Evolutionary conservation across 495 filamentous ascomycete species (phyloP).

Genomic region (Penicillium alfredii): DNA sequence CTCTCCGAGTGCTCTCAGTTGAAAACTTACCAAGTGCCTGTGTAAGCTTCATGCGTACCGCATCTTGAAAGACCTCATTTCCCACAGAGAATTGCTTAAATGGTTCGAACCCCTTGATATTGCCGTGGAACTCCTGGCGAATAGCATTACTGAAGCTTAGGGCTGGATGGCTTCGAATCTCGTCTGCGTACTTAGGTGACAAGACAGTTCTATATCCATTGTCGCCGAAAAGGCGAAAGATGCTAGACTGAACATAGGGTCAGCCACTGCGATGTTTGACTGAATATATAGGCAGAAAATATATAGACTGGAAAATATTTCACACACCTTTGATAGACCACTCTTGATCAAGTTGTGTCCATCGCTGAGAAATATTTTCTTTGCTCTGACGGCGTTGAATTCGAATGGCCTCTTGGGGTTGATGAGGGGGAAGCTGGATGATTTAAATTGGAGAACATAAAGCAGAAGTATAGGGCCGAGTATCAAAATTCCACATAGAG

Average conservation of each 20-base stretch:
- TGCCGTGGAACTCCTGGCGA: slow-evolving; percentile 5
- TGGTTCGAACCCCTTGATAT: slow-evolving; percentile 37
- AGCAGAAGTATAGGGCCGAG: background rate
- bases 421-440: background rate
- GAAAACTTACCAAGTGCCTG: slow-evolving; percentile 12
- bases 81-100: slow-evolving; percentile 11
- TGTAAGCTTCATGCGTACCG: slow-evolving; percentile 15
- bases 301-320: no score
- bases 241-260: background rate
- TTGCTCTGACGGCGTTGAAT: background rate
- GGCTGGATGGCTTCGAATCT: slow-evolving; percentile 13
- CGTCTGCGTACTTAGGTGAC: slow-evolving; percentile 12
- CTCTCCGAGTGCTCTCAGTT: no score
- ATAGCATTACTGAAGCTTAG: slow-evolving; percentile 7
- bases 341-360: background rate
- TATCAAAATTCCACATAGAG: background rate
- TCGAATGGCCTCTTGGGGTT: background rate
- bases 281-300: no score
- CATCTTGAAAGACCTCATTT: slow-evolving; percentile 11
- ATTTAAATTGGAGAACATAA: background rate
- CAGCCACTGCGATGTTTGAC: no score
- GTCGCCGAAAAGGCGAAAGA: slow-evolving; percentile 11
- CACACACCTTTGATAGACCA: background rate
- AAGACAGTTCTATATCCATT: slow-evolving; percentile 14
- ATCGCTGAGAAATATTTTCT: background rate